Evolutionary conservation across 1,284 basidiomycete species (phyloP).

Genomic region (Neonothopanus nambi): DNA sequence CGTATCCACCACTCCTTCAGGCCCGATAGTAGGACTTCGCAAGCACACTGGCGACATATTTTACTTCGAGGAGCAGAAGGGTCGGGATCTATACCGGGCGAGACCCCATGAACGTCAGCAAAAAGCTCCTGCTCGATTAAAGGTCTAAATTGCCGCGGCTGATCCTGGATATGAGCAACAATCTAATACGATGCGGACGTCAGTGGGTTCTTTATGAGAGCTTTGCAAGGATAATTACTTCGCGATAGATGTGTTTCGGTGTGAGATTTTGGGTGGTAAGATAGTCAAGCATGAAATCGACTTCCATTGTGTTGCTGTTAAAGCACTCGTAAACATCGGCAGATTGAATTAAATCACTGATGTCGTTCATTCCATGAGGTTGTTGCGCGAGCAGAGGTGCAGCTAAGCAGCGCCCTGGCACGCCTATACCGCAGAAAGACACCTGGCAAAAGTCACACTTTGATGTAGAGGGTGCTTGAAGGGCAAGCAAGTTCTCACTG

Average conservation of each 20-base stretch:
- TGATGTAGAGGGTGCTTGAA: constrained; percentile 68
- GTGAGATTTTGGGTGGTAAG: constrained; percentile 56
- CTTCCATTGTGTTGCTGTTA: constrained; percentile 71
- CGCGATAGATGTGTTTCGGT: constrained; percentile 71
- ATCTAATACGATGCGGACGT: constrained; percentile 44
- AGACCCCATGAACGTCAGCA: constrained; percentile 57
- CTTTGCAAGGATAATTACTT: constrained; percentile 41
- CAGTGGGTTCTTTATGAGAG: constrained; percentile 9
- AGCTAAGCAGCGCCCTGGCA: constrained; percentile 59
- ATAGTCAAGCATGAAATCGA: constrained; percentile 79
- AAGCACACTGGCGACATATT: constrained; percentile 70
- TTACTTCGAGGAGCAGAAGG: constrained; percentile 53
- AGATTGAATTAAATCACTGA: constrained; percentile 71
- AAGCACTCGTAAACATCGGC: constrained; percentile 76
- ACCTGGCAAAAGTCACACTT: constrained; percentile 79
- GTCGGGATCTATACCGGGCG: constrained; percentile 53
- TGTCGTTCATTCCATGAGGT: constrained; percentile 64
- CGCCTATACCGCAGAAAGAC: constrained; percentile 73
- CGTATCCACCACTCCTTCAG: constrained; percentile 78
- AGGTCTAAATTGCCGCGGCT: constrained; percentile 61
- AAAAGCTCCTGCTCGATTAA: constrained; percentile 71
- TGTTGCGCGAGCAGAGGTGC: constrained; percentile 57
- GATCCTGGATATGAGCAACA: constrained; percentile 54
- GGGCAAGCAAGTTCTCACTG: constrained; percentile 71
- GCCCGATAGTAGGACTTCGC: constrained; percentile 72